Evolutionary conservation across 345 rosid species (phyloP), one percentile per base, ranked within the genome.

Genomic region (Syzygium oleosum): DNA sequence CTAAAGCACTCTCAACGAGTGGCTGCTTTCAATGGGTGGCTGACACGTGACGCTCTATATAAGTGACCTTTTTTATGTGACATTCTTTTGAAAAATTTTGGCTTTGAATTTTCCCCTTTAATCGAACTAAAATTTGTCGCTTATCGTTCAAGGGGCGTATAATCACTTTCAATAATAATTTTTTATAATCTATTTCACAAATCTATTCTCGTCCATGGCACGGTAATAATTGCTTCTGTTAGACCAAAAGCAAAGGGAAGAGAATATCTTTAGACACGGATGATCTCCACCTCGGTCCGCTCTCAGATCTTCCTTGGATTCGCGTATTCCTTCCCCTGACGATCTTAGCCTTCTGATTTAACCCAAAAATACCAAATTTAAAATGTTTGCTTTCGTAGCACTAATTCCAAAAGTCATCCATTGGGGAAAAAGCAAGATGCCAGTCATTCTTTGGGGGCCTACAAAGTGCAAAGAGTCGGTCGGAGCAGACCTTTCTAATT

Each of bases 261-360:
- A 51, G 51, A 51, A 51, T 51, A 2, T 51, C 51, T 10, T 51
- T 11, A 51, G 12, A 1, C 51, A 51, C 11, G 51, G 51, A 54
- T 25, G 4, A 17, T 54, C 58, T 19, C 58, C 23, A 5, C 19
- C 58, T 54, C 4, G 58, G 23, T 19, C 23, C 9, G 7, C 25
- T 54, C 58, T 54, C 58, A 7, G 58, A 54, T 21, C 58, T 54
- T 54, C 56, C 56, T 53, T 53, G 56, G 56, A 53, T 53, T 1
- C 56, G 22, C 2, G 0, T 9, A 7, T 29, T 63, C 21, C 77
- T 63, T 14, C 29, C 9, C 13, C 2, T 1, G 5, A 38, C 2
- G 0, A 63, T 6, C 77, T 29, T 63, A 63, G 38, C 15, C 21
- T 63, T 63, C 17, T 63, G 73, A 63, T 29, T 63, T n/a, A 63